Percentiles rank a stretch among this genome's conserved stretches.
These are phyloP conservation scores for Heritiera fomes DNA, from an alignment of 345 rosid genomes.

Conservation along the genomic window DNA sequence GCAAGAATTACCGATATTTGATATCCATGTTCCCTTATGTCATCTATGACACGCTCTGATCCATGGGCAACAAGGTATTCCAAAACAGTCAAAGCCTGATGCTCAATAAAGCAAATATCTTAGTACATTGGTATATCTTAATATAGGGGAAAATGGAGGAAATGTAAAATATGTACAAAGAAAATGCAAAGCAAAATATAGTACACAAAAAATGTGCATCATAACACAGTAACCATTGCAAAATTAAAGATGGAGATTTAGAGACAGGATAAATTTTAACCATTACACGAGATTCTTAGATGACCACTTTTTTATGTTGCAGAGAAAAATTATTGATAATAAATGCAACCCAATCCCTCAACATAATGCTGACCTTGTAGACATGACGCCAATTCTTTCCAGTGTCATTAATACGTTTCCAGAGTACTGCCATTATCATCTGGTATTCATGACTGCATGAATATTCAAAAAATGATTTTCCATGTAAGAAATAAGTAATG, in stretches of 20 bases:
- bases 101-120: conserved; percentile 25
- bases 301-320: background rate
- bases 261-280: background rate
- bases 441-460: conserved; percentile 89
- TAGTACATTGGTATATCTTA: conserved; percentile 18
- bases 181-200: background rate
- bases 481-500: conserved; percentile 9
- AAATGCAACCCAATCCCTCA: background rate
- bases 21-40: conserved; percentile 79
- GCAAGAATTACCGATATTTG: conserved; percentile 72
- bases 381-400: conserved; percentile 99
- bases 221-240: background rate
- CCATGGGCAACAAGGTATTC: conserved; percentile 93
- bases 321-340: background rate
- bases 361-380: conserved; percentile 56
- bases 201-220: background rate
- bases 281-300: background rate
- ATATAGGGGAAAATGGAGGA: background rate
- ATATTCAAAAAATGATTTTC: conserved; percentile 20
- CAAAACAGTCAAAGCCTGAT: conserved; percentile 83
- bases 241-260: conserved; percentile 11
- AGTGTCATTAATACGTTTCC: conserved; percentile 87
- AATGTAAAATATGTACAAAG: background rate
- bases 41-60: conserved; percentile 90
- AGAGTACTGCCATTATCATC: conserved; percentile 73